These are phyloP conservation scores for Kuraishia ogatae DNA, from an alignment of 805 yeast genomes.

Conservation along the genomic window DNA sequence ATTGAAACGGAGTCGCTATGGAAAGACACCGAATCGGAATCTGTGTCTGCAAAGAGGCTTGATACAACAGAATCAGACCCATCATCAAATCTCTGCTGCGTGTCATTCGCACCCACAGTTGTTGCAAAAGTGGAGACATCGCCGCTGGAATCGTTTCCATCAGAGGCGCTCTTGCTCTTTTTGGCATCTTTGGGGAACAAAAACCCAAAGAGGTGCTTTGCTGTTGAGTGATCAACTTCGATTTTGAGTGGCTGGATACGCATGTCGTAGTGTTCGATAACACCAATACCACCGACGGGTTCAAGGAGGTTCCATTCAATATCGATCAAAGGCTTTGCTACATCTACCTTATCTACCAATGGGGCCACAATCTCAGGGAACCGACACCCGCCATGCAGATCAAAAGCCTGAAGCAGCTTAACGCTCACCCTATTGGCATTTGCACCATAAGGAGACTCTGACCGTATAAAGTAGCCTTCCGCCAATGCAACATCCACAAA, in stretches of 20 bases:
- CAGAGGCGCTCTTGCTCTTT: neutral
- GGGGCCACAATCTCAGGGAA: constrained; percentile 57
- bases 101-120: neutral
- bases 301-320: constrained; percentile 68
- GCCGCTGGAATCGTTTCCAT: neutral
- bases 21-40: neutral
- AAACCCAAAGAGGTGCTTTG: constrained; percentile 54
- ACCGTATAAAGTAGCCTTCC: constrained; percentile 47
- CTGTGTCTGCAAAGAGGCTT: neutral
- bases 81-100: neutral
- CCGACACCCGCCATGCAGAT: constrained; percentile 44
- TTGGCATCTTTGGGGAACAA: constrained; percentile 45
- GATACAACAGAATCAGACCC: neutral
- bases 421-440: constrained; percentile 56
- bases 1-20: neutral
- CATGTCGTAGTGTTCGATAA: constrained; percentile 59
- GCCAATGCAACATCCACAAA: constrained; percentile 66
- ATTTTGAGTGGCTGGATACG: constrained; percentile 58
- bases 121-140: neutral
- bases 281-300: constrained; percentile 88
- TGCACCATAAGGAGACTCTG: constrained; percentile 58
- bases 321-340: constrained; percentile 24
- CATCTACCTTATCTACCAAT: constrained; percentile 6
- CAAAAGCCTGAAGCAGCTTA: constrained; percentile 61
- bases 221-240: constrained; percentile 65